These are phyloP conservation scores for Dentiscutata heterogama DNA, from an alignment of 371 early-diverging fungal species.

Conservation along the genomic window DNA sequence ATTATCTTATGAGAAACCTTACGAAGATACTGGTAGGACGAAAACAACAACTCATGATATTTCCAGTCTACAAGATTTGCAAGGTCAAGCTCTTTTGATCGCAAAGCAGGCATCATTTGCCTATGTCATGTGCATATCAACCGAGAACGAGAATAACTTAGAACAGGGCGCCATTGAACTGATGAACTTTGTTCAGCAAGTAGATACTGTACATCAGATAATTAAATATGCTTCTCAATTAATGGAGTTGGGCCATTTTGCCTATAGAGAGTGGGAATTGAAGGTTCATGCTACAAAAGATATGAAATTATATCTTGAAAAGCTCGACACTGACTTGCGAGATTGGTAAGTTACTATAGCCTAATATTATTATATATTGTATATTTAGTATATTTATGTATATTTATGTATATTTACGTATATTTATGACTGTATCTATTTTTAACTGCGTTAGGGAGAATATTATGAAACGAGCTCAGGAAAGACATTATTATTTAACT, in stretches of 20 bases:
- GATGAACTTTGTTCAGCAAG: slow-evolving; percentile 36
- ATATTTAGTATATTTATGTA: background rate
- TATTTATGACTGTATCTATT: too few relatives aligned
- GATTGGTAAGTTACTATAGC: slow-evolving; percentile 10
- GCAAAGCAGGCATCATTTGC: background rate
- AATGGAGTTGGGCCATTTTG: slow-evolving; percentile 41
- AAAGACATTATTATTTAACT: slow-evolving; percentile 35
- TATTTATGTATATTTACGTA: too few relatives aligned
- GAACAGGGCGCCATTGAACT: background rate
- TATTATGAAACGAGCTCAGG: slow-evolving; percentile 16
- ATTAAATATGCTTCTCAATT: background rate
- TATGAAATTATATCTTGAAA: background rate
- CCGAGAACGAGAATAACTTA: background rate
- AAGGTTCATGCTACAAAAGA: too few relatives aligned
- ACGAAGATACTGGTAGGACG: too few relatives aligned
- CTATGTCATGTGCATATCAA: too few relatives aligned
- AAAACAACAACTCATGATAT: background rate
- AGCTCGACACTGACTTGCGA: background rate
- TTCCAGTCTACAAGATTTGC: slow-evolving; percentile 11
- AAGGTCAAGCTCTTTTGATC: slow-evolving; percentile 34
- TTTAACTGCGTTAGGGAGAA: slow-evolving; percentile 8
- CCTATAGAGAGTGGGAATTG: background rate
- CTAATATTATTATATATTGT: background rate
- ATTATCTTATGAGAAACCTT: too few relatives aligned
- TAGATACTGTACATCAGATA: slow-evolving; percentile 36